Percentiles rank a stretch among this genome's conserved stretches.
Evolutionary conservation across 331 rosid genomes (phyloP).

Genomic region (Acacia concinna): DNA sequence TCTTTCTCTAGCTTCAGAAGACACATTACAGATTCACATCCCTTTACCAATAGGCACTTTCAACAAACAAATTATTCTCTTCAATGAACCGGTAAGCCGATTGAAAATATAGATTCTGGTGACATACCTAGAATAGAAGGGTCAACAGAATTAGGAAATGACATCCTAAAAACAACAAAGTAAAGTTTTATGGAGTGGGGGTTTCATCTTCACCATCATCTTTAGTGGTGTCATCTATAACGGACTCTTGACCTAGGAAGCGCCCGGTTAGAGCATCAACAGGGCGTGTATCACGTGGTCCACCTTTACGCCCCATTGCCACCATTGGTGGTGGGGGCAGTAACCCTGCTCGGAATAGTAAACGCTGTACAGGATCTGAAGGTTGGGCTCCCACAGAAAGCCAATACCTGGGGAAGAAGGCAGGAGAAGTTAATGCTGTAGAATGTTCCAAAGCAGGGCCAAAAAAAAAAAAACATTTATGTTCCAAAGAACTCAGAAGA

Average conservation of each 20-base stretch:
- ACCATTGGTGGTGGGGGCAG: constrained; percentile 89
- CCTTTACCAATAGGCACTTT: constrained; percentile 7
- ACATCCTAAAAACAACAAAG: constrained; percentile 1
- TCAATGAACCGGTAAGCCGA: constrained; percentile 42
- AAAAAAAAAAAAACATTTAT: too few species aligned
- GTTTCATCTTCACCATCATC: constrained; percentile 38
- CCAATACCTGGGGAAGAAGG: constrained; percentile 71
- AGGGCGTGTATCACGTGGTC: constrained; percentile 65
- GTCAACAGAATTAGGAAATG: constrained; percentile 26
- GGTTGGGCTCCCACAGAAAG: constrained; percentile 97
- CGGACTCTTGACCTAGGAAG: constrained; percentile 40
- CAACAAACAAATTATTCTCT: constrained; percentile 27
- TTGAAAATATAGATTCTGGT: constrained; percentile 41
- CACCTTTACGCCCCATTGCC: constrained; percentile 85
- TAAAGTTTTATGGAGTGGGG: constrained; percentile 35
- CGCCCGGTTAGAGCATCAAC: constrained; percentile 71
- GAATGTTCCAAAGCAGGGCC: too few species aligned
- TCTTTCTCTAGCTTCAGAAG: constrained; percentile 20
- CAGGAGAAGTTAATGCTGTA: not conserved
- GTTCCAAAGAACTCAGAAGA: not conserved
- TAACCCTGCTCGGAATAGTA: constrained; percentile 77
- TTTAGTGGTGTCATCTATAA: constrained; percentile 31
- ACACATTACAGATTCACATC: not conserved
- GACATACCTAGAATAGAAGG: constrained; percentile 43
- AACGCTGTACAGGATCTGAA: constrained; percentile 76